phyloP scores from a whole-genome alignment of 2,329 filamentous ascomycete species.

The Pseudogymnoascus sp. region DNA sequence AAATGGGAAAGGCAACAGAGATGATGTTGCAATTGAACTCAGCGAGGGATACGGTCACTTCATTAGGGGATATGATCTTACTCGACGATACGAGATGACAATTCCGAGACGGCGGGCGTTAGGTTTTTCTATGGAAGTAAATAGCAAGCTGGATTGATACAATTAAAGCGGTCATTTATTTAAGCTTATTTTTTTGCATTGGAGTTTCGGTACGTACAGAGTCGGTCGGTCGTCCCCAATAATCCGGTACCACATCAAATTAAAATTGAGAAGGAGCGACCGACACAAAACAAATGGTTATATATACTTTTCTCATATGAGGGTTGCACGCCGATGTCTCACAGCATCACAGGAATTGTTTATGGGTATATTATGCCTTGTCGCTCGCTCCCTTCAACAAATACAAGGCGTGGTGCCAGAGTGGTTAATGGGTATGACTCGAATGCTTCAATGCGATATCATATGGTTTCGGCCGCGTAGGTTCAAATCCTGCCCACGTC shows the following conservation, averaged over 20 bases:
- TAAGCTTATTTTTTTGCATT: background rate
- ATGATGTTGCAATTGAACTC: background rate
- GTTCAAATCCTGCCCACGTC: slow-evolving; percentile 8
- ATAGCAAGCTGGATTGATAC: background rate
- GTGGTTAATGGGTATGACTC: slow-evolving; percentile 30
- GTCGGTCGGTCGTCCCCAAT: background rate
- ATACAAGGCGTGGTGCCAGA: slow-evolving; percentile 23
- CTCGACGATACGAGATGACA: background rate
- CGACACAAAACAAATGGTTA: background rate
- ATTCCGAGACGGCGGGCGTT: background rate
- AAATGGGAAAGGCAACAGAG: background rate
- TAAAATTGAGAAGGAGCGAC: background rate
- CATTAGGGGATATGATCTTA: background rate
- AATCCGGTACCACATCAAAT: background rate
- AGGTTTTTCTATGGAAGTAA: background rate
- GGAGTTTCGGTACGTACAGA: background rate
- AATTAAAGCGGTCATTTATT: background rate
- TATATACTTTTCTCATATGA: background rate
- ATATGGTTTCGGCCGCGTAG: slow-evolving; percentile 8
- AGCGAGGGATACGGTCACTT: background rate
- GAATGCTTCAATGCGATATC: slow-evolving; percentile 15
- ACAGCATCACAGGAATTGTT: background rate
- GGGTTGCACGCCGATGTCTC: background rate
- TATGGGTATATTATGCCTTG: background rate
- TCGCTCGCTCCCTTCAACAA: background rate